These are phyloP conservation scores for Austroboletus olivaceoglutinosus DNA, from an alignment of 1,284 basidiomycete species.

Conservation along the genomic window DNA sequence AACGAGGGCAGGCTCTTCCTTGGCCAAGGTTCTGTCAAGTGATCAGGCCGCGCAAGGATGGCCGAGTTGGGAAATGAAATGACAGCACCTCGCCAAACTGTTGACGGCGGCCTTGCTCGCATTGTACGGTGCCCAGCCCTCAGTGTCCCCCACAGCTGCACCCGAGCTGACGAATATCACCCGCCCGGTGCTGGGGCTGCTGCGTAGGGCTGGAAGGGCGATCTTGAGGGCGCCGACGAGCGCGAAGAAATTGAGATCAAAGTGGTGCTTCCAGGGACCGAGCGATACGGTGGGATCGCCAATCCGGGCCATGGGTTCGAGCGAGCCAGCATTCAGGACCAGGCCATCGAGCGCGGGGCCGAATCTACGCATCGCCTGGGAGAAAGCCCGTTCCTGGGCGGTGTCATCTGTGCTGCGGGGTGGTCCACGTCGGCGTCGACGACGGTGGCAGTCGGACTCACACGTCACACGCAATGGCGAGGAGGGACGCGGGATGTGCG, in stretches of 20 bases:
- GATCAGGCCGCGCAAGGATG: constrained; percentile 4
- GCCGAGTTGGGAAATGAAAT: constrained; percentile 15
- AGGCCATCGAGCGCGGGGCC: constrained; percentile 64
- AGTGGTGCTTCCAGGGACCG: constrained; percentile 60
- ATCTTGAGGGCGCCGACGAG: constrained; percentile 65
- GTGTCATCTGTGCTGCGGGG: constrained; percentile 52
- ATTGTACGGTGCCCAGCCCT: constrained; percentile 79
- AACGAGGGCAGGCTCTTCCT: constrained; percentile 75
- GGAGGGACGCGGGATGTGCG: constrained; percentile 44
- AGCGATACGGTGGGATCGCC: constrained; percentile 36
- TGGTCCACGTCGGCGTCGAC: constrained; percentile 2
- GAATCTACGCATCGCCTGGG: constrained; percentile 48
- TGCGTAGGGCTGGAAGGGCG: constrained; percentile 65
- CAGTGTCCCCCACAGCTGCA: constrained; percentile 63
- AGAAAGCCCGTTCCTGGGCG: constrained; percentile 54
- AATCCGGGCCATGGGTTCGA: constrained; percentile 52
- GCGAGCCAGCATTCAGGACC: constrained; percentile 75
- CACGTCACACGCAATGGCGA: constrained; percentile 70
- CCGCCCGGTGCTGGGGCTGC: constrained; percentile 57
- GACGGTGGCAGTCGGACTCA: constrained; percentile 41
- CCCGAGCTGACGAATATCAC: constrained; percentile 83
- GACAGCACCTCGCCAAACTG: constrained; percentile 62
- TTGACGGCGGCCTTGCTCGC: constrained; percentile 85
- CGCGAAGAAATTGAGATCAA: constrained; percentile 85
- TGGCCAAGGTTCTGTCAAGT: constrained; percentile 66